phyloP scores from a whole-genome alignment of 1,284 basidiomycete species.

The Leccinum fallax region DNA sequence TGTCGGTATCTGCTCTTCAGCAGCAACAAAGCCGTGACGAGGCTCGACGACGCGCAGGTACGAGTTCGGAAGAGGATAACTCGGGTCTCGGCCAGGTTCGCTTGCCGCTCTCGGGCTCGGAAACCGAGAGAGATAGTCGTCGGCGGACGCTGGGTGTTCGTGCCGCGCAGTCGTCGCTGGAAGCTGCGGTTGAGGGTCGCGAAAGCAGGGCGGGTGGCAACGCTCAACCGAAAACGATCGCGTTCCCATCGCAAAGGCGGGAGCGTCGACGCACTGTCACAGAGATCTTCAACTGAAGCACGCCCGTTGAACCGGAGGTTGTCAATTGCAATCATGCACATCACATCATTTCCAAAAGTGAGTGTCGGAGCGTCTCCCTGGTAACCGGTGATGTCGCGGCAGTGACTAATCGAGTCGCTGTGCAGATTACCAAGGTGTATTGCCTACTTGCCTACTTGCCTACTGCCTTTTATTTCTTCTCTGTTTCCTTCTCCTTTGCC shows the following conservation, averaged over 20 bases:
- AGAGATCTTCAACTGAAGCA: conserved; percentile 45
- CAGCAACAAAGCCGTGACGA: conserved; percentile 49
- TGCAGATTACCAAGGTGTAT: conserved; percentile 30
- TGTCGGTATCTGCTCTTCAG: conserved; percentile 58
- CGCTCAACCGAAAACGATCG: conserved; percentile 38
- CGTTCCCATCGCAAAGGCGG: conserved; percentile 39
- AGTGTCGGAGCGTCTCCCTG: conserved; percentile 1
- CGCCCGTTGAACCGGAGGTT: neutral
- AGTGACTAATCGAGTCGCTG: conserved; percentile 5
- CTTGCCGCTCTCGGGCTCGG: conserved; percentile 49
- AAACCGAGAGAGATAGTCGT: conserved; percentile 52
- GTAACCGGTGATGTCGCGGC: neutral
- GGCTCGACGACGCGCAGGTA: conserved; percentile 42
- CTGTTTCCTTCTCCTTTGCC: conserved; percentile 20
- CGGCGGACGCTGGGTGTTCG: conserved; percentile 46
- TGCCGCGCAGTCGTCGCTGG: conserved; percentile 49
- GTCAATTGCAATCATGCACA: conserved; percentile 1
- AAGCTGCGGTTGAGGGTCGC: conserved; percentile 29
- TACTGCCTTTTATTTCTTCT: conserved; percentile 18
- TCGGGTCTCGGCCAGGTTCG: conserved; percentile 29
- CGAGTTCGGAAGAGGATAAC: conserved; percentile 30
- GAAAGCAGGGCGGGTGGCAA: conserved; percentile 35
- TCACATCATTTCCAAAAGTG: conserved; percentile 24
- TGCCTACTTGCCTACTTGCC: neutral
- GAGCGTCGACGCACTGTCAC: conserved; percentile 53